Evolutionary conservation across 305 asterid species (phyloP), one percentile per base, ranked within the genome.

Genomic region (Ilex paraguariensis): DNA sequence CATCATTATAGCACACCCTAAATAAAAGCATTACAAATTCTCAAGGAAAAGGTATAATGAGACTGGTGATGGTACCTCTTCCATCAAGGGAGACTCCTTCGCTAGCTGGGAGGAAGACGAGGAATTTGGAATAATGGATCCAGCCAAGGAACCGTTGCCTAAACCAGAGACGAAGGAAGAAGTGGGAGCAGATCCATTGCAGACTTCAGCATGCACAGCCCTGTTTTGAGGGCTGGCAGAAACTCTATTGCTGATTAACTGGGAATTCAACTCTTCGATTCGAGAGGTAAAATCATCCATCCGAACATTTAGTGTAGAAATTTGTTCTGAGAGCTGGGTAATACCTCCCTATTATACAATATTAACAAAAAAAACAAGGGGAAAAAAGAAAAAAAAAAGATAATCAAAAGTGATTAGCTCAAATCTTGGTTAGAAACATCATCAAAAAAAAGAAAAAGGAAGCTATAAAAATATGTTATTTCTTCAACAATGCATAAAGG

Each of bases 201-300:
- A 78, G 67, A 82, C 60, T 67, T 91, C 98, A 36, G 84, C 70
- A 70, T 72, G 90, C 63, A 69, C 32, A 36, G 82, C 70, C 46
- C 70, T 68, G 74, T 73, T 84, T 66, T 79, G 91, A 49, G 82
- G 58, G 70, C 81, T 79, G 30, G 87, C 88, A 48, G 86, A 77
- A 46, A 70, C 59, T 66, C 65, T 72, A 73, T 76, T 82, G 63
- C 75, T 74, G 14, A 69, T 70, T 61, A 95, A 59, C 84, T 85
- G 85, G 31, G 91, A 78, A 73, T 75, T 94, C 54, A 91, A 75
- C 71, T 85, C 97, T 63, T 91, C 97, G 46, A 95, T 70, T 48
- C 75, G 77, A 65, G 81, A 79, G 15, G 97, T 88, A 77, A 91
- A 91, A 56, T 91, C 98, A 67, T 95, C 96, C 89, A 95, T 85